Conservation (phyloP, 805 yeast species). For the Danielia oregonensis region DNA sequence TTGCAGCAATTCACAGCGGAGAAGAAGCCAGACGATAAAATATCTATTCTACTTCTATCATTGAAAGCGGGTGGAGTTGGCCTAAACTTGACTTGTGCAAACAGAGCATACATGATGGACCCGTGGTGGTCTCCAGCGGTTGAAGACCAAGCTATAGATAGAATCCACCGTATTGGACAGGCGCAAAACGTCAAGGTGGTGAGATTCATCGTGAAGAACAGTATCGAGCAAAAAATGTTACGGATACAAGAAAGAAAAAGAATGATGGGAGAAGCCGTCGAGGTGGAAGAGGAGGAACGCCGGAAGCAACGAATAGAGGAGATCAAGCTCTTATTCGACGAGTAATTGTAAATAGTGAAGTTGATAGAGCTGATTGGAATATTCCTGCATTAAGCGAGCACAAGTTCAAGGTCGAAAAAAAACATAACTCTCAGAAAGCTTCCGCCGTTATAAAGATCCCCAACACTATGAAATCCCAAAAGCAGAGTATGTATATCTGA, state of each 20-base stretch:
- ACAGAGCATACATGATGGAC: slow-evolving; percentile 84
- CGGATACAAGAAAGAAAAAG: slow-evolving; percentile 81
- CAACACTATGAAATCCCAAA: too few species aligned
- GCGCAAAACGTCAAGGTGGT: slow-evolving; percentile 63
- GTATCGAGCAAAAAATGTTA: slow-evolving; percentile 87
- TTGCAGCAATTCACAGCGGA: slow-evolving; percentile 49
- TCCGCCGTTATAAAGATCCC: too few species aligned
- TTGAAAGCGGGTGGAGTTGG: slow-evolving; percentile 96
- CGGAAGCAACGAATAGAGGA: slow-evolving; percentile 68
- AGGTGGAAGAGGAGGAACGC: slow-evolving; percentile 71
- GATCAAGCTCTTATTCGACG: slow-evolving; percentile 62
- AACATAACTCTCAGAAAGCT: too few species aligned
- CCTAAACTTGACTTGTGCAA: slow-evolving; percentile 78
- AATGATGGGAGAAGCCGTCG: slow-evolving; percentile 76
- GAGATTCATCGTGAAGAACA: slow-evolving; percentile 75
- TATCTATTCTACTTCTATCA: slow-evolving; percentile 61
- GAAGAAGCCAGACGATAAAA: slow-evolving; percentile 24
- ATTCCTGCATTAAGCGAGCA: too few species aligned
- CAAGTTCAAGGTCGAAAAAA: too few species aligned
- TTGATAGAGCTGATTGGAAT: too few species aligned
- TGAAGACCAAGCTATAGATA: slow-evolving; percentile 87
- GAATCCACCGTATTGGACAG: slow-evolving; percentile 92
- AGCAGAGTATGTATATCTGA: too few species aligned
- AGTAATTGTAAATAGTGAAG: slow-evolving; percentile 15
- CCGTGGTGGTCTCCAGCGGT: slow-evolving; percentile 97